Percentiles rank a stretch among this genome's conserved stretches.
Conservation (phyloP, 805 yeast genomes). For the Candida cerambycidarum region DNA sequence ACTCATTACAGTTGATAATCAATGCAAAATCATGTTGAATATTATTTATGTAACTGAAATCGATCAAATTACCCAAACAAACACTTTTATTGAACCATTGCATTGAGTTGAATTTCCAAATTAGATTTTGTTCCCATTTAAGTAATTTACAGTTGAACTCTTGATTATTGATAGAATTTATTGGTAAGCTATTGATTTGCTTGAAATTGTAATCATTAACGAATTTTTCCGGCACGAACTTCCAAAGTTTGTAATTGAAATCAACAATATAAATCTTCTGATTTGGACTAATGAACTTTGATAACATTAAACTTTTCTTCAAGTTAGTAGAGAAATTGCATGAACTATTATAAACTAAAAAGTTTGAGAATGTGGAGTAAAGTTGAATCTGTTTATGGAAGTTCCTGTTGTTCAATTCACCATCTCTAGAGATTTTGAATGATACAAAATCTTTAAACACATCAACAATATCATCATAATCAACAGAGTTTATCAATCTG, state of each 20-base stretch:
- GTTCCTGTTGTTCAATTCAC: slow-evolving; percentile 29
- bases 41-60: slow-evolving; percentile 23
- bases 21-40: slow-evolving; percentile 43
- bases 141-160: slow-evolving; percentile 21
- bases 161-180: slow-evolving; percentile 18
- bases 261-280: slow-evolving; percentile 21
- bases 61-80: slow-evolving; percentile 33
- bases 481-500: slow-evolving; percentile 18
- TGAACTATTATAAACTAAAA: slow-evolving; percentile 30
- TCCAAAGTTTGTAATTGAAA: slow-evolving; percentile 15
- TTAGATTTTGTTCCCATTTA: slow-evolving; percentile 34
- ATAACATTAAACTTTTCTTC: slow-evolving; percentile 20
- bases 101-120: slow-evolving; percentile 33
- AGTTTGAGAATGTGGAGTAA: slow-evolving; percentile 33
- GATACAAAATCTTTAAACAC: neutral
- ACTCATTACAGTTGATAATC: slow-evolving; percentile 58
- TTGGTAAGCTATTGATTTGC: slow-evolving; percentile 14
- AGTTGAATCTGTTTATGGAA: slow-evolving; percentile 28
- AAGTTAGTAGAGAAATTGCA: slow-evolving; percentile 16
- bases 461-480: slow-evolving; percentile 15
- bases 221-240: slow-evolving; percentile 11
- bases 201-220: slow-evolving; percentile 14
- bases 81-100: slow-evolving; percentile 25
- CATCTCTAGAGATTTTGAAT: slow-evolving; percentile 1
- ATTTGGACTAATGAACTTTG: slow-evolving; percentile 4